Evolutionary conservation across 179 eudicot genomes (phyloP), one percentile per base, ranked within the genome.

Genomic region (Nepenthes alata): DNA sequence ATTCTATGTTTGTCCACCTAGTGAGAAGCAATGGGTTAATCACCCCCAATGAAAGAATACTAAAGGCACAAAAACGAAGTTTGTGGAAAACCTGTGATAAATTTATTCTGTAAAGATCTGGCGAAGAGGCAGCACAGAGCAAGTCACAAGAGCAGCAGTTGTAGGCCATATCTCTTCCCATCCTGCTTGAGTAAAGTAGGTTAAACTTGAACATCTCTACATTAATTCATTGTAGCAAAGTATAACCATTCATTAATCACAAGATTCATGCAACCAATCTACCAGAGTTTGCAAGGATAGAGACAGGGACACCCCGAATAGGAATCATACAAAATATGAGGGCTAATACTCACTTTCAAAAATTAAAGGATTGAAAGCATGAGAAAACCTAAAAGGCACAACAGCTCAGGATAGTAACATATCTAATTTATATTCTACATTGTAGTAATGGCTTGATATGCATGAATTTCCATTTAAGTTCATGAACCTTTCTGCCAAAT

Each of bases 81-180:
- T 2, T 9, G 39, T n/a, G 5, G 62, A 57, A 74, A 71, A 93
- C 98, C 95, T 87, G 97, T 65, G 89, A 86, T 65, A 93, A 77
- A 67, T 93, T 93, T 55, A 93, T 93, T 72, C 98, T 83, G 70
- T 87, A 93, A 4, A 89, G 76, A 78, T 93, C 97, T 51, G 98
- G 91, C 36, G 98, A 93, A 47, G 98, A 93, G 74, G 93, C 98
- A 67, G 97, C 98, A 75, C 98, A 93, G 48, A 93, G 72, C 75
- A 89, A 75, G 72, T 93, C 98, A 67, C 98, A 93, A 15, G 97
- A 89, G 89, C 87, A 89, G 70, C 67, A 49, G 74, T 93, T 97
- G 72, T 93, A 93, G 58, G 76, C 77, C 51, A 89, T 74, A 82
- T 89, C 91, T 64, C 97, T 87, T 76, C 98, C 98, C 96, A 85